A percentile compares a stretch with the other conserved stretches of the same genome.
Evolutionary conservation across 148 eudicot species (phyloP).

Genomic region (Nepenthes mirabilis): DNA sequence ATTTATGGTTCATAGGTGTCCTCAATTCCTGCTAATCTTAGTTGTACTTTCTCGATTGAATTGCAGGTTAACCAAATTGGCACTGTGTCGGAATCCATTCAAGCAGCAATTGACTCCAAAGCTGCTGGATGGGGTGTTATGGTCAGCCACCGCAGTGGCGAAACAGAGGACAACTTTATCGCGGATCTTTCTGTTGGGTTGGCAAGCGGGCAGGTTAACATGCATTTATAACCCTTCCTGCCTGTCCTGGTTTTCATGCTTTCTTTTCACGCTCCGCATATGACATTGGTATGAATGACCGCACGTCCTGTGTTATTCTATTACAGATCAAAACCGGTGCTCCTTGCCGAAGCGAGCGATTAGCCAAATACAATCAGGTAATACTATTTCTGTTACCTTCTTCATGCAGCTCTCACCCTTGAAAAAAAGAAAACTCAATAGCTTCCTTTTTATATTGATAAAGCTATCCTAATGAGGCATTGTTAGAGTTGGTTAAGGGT

Average conservation of each 20-base stretch:
- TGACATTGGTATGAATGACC: not conserved
- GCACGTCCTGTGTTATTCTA: not conserved
- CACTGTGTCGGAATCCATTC: slow-evolving; percentile 91
- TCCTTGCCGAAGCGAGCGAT: slow-evolving; percentile 96
- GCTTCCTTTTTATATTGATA: no score
- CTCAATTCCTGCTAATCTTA: not conserved
- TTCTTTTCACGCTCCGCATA: not conserved
- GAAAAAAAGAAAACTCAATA: no score
- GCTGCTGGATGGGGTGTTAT: slow-evolving; percentile 99
- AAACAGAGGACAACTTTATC: slow-evolving; percentile 95
- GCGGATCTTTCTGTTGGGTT: slow-evolving; percentile 97
- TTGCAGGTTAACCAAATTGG: slow-evolving; percentile 97
- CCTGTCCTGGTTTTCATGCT: not conserved
- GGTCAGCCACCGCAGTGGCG: slow-evolving; percentile 99
- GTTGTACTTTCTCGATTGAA: not conserved
- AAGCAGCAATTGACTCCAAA: slow-evolving; percentile 92
- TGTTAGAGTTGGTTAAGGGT: no score
- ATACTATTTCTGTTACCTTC: not conserved
- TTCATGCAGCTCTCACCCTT: not conserved
- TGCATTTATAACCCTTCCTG: not conserved
- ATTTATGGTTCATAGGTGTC: no score
- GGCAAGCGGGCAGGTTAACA: slow-evolving; percentile 91
- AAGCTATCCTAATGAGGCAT: no score
- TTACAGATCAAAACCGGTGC: slow-evolving; percentile 94
- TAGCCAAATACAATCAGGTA: slow-evolving; percentile 99